Evolutionary conservation across 2,329 filamentous ascomycete species (phyloP).

Genomic region (Blastomyces gilchristii): DNA sequence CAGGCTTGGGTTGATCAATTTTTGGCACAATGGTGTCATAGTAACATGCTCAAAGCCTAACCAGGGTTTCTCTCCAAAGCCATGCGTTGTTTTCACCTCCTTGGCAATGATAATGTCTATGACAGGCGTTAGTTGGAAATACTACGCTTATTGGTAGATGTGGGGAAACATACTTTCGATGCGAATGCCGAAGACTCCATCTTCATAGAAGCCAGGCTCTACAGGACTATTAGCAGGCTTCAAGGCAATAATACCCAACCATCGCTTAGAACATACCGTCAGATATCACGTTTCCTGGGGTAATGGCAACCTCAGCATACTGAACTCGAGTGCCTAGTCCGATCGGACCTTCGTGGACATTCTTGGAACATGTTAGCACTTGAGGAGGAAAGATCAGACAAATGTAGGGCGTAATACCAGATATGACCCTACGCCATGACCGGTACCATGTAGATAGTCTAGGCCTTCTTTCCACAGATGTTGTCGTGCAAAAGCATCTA

Average conservation of each 20-base stretch:
- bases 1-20: slow-evolving; percentile 65
- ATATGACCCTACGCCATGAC: slow-evolving; percentile 89
- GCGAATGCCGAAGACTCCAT: slow-evolving; percentile 85
- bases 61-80: slow-evolving; percentile 89
- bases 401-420: slow-evolving; percentile 36
- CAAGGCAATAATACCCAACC: neutral
- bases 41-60: slow-evolving; percentile 95
- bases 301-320: slow-evolving; percentile 80
- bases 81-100: slow-evolving; percentile 75
- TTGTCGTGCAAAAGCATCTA: slow-evolving; percentile 81
- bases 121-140: slow-evolving; percentile 11
- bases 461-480: slow-evolving; percentile 87
- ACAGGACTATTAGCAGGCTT: slow-evolving; percentile 12
- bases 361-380: slow-evolving; percentile 35
- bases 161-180: slow-evolving; percentile 58
- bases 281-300: slow-evolving; percentile 88
- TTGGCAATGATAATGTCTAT: slow-evolving; percentile 74
- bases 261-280: slow-evolving; percentile 42
- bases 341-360: slow-evolving; percentile 95
- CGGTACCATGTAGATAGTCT: slow-evolving; percentile 93
- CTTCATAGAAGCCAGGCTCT: slow-evolving; percentile 95
- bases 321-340: slow-evolving; percentile 88
- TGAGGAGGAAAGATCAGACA: neutral
- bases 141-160: neutral
- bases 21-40: slow-evolving; percentile 89